Percentiles rank a stretch among this genome's conserved stretches.
Conservation (phyloP, 306 rosid species). For the Dalbergia oliveri region DNA sequence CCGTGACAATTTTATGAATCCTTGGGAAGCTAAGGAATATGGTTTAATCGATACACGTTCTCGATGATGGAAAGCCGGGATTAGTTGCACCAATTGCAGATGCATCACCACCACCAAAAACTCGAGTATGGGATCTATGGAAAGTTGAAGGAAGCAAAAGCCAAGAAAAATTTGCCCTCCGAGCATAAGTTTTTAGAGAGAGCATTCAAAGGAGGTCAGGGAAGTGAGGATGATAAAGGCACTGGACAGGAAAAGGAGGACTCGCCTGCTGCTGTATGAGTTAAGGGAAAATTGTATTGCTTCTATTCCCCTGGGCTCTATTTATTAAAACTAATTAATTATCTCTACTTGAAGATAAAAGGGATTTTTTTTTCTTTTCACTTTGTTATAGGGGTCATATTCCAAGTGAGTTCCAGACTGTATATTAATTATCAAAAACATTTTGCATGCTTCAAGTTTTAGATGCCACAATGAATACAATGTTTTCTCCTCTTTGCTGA, state of each 20-base stretch:
- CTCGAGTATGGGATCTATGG: slow-evolving; percentile 67
- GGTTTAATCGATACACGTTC: slow-evolving; percentile 85
- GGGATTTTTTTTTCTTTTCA: slow-evolving; percentile 8
- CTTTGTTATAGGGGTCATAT: slow-evolving; percentile 37
- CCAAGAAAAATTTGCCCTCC: slow-evolving; percentile 72
- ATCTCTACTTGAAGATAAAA: slow-evolving; percentile 28
- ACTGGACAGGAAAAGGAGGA: slow-evolving; percentile 54
- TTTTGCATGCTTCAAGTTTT: slow-evolving; percentile 28
- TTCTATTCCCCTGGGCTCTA: slow-evolving; percentile 24
- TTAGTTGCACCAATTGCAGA: slow-evolving; percentile 84
- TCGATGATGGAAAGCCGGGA: slow-evolving; percentile 96
- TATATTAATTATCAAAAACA: slow-evolving; percentile 35
- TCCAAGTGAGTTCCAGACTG: slow-evolving; percentile 45
- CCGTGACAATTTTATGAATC: slow-evolving; percentile 90
- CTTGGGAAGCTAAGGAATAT: slow-evolving; percentile 95
- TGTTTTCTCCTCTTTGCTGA: not conserved
- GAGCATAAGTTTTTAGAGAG: slow-evolving; percentile 62
- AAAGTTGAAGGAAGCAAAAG: slow-evolving; percentile 68
- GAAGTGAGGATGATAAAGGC: slow-evolving; percentile 55
- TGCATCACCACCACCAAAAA: slow-evolving; percentile 75
- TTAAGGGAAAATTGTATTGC: slow-evolving; percentile 25
- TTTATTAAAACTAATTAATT: not conserved
- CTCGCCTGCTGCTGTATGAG: slow-evolving; percentile 69
- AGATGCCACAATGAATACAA: slow-evolving; percentile 34
- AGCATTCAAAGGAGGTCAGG: slow-evolving; percentile 47